Evolutionary conservation across 305 asterid genomes (phyloP).

Genomic region (Nicotiana rustica): DNA sequence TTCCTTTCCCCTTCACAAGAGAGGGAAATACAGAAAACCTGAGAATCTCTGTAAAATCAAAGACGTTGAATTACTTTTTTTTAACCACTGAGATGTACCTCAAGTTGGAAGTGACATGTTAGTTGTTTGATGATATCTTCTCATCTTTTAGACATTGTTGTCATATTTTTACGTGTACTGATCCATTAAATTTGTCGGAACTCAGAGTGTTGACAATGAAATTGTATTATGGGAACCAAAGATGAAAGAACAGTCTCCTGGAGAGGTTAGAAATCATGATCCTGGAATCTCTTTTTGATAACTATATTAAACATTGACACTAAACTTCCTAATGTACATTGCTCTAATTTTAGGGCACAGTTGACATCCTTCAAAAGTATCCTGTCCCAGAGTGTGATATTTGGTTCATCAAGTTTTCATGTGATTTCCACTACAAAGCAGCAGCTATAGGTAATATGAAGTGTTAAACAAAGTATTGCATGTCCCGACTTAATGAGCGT

Average conservation of each 20-base stretch:
- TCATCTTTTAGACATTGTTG: not conserved
- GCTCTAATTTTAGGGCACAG: slow-evolving; percentile 73
- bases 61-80: not conserved
- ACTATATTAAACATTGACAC: not conserved
- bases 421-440: slow-evolving; percentile 79
- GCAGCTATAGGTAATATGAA: slow-evolving; percentile 75
- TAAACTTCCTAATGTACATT: slow-evolving; percentile 27
- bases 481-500: not conserved
- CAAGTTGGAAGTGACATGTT: slow-evolving; percentile 24
- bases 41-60: slow-evolving; percentile 7
- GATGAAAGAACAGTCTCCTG: slow-evolving; percentile 94
- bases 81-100: slow-evolving; percentile 12
- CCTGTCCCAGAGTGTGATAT: slow-evolving; percentile 99
- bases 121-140: not conserved
- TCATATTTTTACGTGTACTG: slow-evolving; percentile 23
- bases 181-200: slow-evolving; percentile 28
- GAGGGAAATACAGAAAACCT: slow-evolving; percentile 8
- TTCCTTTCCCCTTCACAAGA: not conserved
- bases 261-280: slow-evolving; percentile 73
- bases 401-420: slow-evolving; percentile 97
- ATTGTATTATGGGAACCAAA: slow-evolving; percentile 96
- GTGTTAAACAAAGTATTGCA: slow-evolving; percentile 2
- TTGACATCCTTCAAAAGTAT: slow-evolving; percentile 90
- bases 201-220: slow-evolving; percentile 97
- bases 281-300: slow-evolving; percentile 12